These are phyloP conservation scores for Papiliotrema fonsecae DNA, from an alignment of 1,284 basidiomycete species.

Conservation along the genomic window DNA sequence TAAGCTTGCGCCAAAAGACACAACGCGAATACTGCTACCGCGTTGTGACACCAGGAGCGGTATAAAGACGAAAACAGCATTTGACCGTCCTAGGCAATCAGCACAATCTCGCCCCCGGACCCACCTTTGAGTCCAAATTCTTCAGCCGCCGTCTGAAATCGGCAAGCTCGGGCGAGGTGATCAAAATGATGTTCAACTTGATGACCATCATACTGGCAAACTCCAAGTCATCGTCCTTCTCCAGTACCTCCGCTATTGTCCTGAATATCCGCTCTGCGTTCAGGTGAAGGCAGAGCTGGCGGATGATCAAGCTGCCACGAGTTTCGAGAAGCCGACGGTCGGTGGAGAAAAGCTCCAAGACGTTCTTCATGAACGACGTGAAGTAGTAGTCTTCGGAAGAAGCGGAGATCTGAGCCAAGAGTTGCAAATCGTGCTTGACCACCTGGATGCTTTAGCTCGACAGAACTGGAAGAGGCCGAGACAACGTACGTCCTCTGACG, in stretches of 20 bases:
- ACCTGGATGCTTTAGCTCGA: constrained; percentile 53
- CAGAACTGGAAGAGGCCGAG: neutral
- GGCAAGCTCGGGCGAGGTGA: constrained; percentile 89
- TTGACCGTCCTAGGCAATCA: constrained; percentile 74
- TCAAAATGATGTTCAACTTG: constrained; percentile 93
- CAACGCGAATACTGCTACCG: constrained; percentile 91
- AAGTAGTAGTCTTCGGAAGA: constrained; percentile 94
- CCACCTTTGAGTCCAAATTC: constrained; percentile 84
- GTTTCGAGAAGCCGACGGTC: constrained; percentile 86
- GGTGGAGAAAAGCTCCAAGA: constrained; percentile 91
- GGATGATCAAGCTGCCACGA: constrained; percentile 90
- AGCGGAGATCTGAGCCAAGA: constrained; percentile 88
- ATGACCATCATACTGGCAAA: constrained; percentile 97
- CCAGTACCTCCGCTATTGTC: constrained; percentile 92
- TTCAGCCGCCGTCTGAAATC: constrained; percentile 91
- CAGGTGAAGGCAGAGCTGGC: constrained; percentile 88
- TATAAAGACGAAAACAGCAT: constrained; percentile 84
- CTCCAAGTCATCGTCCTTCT: constrained; percentile 97
- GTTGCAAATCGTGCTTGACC: constrained; percentile 90
- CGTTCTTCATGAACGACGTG: constrained; percentile 89
- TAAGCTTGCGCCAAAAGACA: constrained; percentile 97
- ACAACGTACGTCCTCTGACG: constrained; percentile 80
- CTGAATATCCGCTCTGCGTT: constrained; percentile 95
- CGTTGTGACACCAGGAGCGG: constrained; percentile 97
- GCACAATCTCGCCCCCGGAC: constrained; percentile 18